These are phyloP conservation scores for Mollisia scopiformis DNA, from an alignment of 2,329 filamentous ascomycete genomes.

Conservation along the genomic window DNA sequence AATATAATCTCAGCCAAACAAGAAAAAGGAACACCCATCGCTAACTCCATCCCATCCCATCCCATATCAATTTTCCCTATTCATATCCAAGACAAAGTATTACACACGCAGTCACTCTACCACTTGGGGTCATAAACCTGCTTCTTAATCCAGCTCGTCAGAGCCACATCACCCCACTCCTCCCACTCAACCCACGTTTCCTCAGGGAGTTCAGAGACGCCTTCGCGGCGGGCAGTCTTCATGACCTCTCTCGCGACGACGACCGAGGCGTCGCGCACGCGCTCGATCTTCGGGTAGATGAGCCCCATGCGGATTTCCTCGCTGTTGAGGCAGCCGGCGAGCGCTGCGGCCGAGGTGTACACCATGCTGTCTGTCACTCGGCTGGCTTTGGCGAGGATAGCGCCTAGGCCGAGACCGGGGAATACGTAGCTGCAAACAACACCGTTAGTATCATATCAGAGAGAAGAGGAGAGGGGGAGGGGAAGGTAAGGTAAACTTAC, in stretches of 20 bases:
- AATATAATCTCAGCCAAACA: neutral
- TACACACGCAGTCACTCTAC: constrained; percentile 14
- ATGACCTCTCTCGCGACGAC: constrained; percentile 90
- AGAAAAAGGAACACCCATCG: neutral
- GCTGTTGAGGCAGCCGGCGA: constrained; percentile 76
- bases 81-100: neutral
- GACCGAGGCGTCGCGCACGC: constrained; percentile 88
- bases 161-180: constrained; percentile 67
- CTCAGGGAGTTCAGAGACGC: constrained; percentile 71
- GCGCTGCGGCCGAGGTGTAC: constrained; percentile 85
- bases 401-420: constrained; percentile 91
- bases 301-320: constrained; percentile 83
- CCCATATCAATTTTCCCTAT: neutral
- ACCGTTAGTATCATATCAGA: neutral
- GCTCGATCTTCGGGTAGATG: constrained; percentile 88
- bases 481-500: constrained; percentile 61
- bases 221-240: constrained; percentile 83
- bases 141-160: constrained; percentile 63
- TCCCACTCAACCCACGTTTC: constrained; percentile 74
- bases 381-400: constrained; percentile 87
- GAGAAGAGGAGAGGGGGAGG: neutral
- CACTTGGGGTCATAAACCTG: constrained; percentile 59
- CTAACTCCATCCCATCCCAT: neutral
- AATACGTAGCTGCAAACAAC: constrained; percentile 83
- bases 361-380: constrained; percentile 95